phyloP scores from a whole-genome alignment of 495 filamentous ascomycete genomes.

The Achaetomiella virescens region DNA sequence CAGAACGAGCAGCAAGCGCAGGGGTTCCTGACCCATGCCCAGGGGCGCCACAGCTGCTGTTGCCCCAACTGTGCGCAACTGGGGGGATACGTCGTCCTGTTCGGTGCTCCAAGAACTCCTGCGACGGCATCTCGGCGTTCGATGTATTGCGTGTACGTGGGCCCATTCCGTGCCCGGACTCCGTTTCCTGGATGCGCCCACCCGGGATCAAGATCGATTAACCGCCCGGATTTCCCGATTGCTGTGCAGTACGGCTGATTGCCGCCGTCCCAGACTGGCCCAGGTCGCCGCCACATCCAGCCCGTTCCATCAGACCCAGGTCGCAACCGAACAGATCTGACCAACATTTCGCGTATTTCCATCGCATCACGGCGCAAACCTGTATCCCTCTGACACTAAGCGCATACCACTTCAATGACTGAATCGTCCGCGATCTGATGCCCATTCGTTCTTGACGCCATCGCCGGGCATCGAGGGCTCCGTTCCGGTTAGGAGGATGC shows the following conservation, averaged over 20 bases:
- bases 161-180: neutral
- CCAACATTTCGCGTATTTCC: no score
- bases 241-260: constrained; percentile 3
- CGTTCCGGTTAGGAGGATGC: constrained; percentile 24
- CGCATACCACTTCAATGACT: neutral
- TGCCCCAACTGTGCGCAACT: constrained; percentile 1
- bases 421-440: constrained; percentile 27
- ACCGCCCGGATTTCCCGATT: neutral
- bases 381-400: neutral
- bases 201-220: neutral
- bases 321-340: neutral
- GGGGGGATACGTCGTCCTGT: constrained; percentile 3
- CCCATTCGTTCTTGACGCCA: constrained; percentile 14
- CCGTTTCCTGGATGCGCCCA: neutral
- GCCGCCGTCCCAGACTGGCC: neutral
- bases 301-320: neutral
- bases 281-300: neutral
- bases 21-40: neutral
- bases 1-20: neutral
- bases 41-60: constrained; percentile 2
- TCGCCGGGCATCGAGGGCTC: constrained; percentile 24
- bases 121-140: neutral
- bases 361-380: neutral
- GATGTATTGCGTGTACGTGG: neutral
- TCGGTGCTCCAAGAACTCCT: neutral